phyloP scores from a whole-genome alignment of 768 basidiomycete genomes.

The Suillus decipiens region DNA sequence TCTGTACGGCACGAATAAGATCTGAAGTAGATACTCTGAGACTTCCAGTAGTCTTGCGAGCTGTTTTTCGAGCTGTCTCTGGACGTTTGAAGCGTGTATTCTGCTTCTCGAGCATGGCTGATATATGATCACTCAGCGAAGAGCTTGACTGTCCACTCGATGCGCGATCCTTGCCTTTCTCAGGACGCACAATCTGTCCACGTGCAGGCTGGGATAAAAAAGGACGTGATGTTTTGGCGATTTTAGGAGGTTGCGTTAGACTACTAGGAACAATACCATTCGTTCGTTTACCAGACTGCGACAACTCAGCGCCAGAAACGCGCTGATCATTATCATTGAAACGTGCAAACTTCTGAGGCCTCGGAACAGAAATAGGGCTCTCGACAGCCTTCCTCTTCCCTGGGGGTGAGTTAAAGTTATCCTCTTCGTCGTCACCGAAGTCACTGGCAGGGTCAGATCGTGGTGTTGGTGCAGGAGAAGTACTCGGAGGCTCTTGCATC shows the following conservation, averaged over 20 bases:
- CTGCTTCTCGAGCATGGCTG: background rate
- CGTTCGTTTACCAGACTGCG: background rate
- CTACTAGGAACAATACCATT: conserved; percentile 9
- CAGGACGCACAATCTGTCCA: background rate
- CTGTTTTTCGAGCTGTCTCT: conserved; percentile 8
- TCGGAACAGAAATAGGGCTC: conserved; percentile 8
- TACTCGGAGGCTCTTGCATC: conserved; percentile 23
- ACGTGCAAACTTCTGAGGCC: conserved; percentile 23
- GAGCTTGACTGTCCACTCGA: background rate
- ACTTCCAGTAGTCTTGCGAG: conserved; percentile 7
- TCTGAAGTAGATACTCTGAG: conserved; percentile 14
- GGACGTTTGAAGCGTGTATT: conserved; percentile 21
- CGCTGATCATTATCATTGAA: conserved; percentile 13
- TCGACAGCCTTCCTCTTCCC: conserved; percentile 31
- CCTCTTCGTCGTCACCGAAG: conserved; percentile 24
- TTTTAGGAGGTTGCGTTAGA: conserved; percentile 15
- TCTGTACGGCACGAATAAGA: conserved; percentile 23
- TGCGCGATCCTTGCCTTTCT: background rate
- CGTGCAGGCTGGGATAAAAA: background rate
- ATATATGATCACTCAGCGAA: conserved; percentile 3
- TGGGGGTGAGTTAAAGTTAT: conserved; percentile 17
- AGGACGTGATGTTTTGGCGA: background rate
- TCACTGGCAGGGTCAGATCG: conserved; percentile 21
- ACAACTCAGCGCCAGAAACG: background rate
- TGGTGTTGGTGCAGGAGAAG: conserved; percentile 18